Percentiles rank a stretch among this genome's conserved stretches.
phyloP scores from a whole-genome alignment of 1,284 basidiomycete species.

The Trichosporon sp. region DNA sequence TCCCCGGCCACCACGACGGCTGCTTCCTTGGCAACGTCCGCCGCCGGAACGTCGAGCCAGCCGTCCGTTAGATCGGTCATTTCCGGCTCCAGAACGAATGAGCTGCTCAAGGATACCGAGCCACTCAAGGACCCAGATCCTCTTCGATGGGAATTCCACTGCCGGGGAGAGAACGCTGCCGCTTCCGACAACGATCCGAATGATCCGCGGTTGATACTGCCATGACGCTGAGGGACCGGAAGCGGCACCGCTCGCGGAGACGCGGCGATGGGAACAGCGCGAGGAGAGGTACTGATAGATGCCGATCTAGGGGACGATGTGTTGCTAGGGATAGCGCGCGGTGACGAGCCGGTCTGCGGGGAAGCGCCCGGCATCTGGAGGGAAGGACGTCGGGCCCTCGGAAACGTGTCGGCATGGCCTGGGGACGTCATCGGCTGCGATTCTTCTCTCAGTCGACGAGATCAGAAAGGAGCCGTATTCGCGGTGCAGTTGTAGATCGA shows the following conservation, averaged over 20 bases:
- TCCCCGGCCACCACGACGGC: conserved; percentile 13
- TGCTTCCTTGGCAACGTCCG: conserved; percentile 4
- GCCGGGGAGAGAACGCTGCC: conserved; percentile 9
- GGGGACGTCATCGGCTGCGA: not conserved
- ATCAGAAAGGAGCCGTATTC: not conserved
- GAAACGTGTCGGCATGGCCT: not conserved
- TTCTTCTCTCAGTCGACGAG: not conserved
- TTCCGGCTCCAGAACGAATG: conserved; percentile 13
- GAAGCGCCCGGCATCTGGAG: conserved; percentile 10
- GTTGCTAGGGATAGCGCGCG: not conserved
- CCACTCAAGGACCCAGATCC: not conserved
- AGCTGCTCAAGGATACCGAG: conserved; percentile 14
- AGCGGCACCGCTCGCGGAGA: conserved; percentile 21
- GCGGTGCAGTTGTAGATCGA: not conserved
- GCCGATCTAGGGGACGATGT: not conserved
- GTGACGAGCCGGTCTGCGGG: not conserved
- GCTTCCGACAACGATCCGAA: conserved; percentile 21
- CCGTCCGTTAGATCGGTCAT: conserved; percentile 15
- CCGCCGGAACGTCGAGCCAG: conserved; percentile 27
- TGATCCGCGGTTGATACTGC: conserved; percentile 17
- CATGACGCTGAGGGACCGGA: conserved; percentile 28
- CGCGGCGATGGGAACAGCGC: conserved; percentile 11
- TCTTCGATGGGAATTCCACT: not conserved
- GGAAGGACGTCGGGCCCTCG: conserved; percentile 12
- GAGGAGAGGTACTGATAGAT: conserved; percentile 6